Conservation (phyloP, 176 grass and related monocot species). For the Echinochloa phyllopogon region DNA sequence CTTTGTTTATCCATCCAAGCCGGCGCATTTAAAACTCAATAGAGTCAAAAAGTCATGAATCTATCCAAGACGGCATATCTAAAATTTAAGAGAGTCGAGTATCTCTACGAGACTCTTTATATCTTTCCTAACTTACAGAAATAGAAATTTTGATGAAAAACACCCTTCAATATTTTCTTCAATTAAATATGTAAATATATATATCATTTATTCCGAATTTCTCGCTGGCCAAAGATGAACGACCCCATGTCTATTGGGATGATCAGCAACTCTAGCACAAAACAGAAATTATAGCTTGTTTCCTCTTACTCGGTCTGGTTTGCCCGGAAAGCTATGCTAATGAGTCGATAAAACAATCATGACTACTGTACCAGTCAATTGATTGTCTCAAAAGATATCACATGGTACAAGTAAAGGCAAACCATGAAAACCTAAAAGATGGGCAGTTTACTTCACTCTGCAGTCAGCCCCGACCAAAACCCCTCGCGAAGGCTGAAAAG, state of each 20-base stretch:
- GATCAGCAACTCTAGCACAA: neutral
- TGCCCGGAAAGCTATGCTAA: neutral
- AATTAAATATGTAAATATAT: too few species aligned
- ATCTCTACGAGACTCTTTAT: too few species aligned
- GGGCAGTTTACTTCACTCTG: neutral
- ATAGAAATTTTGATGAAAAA: too few species aligned
- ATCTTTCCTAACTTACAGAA: too few species aligned
- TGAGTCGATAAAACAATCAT: neutral
- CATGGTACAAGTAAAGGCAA: neutral
- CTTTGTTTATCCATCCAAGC: neutral
- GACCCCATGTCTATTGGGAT: too few species aligned
- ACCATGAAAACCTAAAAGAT: neutral
- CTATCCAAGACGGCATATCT: neutral
- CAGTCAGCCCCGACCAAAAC: neutral
- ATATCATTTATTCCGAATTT: too few species aligned
- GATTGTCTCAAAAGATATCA: neutral
- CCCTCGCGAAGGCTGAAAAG: neutral
- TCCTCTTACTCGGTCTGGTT: neutral
- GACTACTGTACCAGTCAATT: neutral
- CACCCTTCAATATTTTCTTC: too few species aligned
- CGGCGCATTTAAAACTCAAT: neutral
- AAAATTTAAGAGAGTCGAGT: neutral
- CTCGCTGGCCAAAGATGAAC: too few species aligned
- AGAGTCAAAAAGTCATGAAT: neutral
- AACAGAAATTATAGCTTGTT: neutral